Conservation (phyloP, 169 alveolate species). For the Amoebophrya sp. region DNA sequence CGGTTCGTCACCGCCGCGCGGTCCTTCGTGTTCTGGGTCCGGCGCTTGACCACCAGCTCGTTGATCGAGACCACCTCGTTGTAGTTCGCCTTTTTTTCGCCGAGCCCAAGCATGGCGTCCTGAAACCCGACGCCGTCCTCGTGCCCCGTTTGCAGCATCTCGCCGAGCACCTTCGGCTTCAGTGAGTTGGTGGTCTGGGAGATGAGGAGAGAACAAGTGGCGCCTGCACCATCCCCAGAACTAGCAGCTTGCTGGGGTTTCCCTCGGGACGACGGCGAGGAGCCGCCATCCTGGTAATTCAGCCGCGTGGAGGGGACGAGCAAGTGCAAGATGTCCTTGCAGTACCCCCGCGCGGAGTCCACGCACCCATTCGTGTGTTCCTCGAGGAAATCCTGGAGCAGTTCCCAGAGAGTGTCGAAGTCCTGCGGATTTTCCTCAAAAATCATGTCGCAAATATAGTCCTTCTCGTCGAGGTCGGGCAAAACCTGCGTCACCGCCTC, state of each 20-base stretch:
- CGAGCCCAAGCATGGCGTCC: constrained; percentile 43
- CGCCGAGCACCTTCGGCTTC: neutral
- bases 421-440: neutral
- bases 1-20: constrained; percentile 37
- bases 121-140: constrained; percentile 14
- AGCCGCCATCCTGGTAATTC: neutral
- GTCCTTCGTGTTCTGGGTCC: constrained; percentile 42
- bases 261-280: no score
- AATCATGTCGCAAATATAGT: neutral
- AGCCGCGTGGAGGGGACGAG: neutral
- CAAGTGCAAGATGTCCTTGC: neutral
- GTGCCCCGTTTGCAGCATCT: neutral
- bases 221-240: no score
- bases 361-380: neutral
- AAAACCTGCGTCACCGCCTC: neutral
- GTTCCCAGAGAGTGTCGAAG: neutral
- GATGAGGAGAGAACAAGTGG: no score
- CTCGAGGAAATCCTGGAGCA: neutral
- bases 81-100: constrained; percentile 40
- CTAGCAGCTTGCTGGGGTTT: no score
- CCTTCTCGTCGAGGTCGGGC: neutral
- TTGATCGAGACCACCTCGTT: constrained; percentile 37
- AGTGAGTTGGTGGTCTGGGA: neutral
- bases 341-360: neutral
- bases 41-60: constrained; percentile 29